Evolutionary conservation across 352 stramenopile species (phyloP).

Genomic region (Phytophthora colocasiae): DNA sequence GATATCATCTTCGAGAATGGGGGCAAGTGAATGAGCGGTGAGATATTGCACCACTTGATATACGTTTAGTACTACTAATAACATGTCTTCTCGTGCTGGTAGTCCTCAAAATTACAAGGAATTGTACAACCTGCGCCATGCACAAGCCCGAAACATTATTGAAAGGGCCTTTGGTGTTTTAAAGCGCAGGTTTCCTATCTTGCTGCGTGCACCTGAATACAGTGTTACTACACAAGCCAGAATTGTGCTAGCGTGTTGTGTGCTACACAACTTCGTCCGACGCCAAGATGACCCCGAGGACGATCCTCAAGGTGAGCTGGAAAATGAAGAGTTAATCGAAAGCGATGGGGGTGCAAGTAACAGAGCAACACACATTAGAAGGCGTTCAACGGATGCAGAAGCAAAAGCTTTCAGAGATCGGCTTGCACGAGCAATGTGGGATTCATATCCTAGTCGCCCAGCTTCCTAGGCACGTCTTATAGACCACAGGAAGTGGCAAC

Average conservation of each 20-base stretch:
- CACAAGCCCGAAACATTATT: constrained; percentile 26
- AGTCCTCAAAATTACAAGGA: constrained; percentile 31
- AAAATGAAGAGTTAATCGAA: neutral
- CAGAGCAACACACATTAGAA: neutral
- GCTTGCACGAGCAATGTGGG: constrained; percentile 19
- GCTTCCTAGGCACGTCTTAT: neutral
- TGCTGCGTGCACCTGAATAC: constrained; percentile 7
- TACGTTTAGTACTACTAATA: neutral
- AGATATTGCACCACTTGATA: neutral
- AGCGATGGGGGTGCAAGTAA: neutral
- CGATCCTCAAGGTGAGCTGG: constrained; percentile 6
- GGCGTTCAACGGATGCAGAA: neutral
- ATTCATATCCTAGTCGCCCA: constrained; percentile 9
- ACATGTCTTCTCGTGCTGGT: neutral
- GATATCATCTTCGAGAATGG: constrained; percentile 31
- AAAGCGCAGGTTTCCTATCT: constrained; percentile 22
- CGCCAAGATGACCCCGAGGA: constrained; percentile 5
- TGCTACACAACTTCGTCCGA: constrained; percentile 27
- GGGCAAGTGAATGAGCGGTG: constrained; percentile 13
- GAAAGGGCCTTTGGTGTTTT: constrained; percentile 22
- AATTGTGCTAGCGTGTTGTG: constrained; percentile 16
- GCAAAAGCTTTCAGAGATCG: constrained; percentile 12
- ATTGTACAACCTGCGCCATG: constrained; percentile 28
- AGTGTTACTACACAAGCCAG: constrained; percentile 13
- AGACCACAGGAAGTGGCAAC: too few relatives aligned